These are phyloP conservation scores for Endoconidiophora polonica DNA, from an alignment of 2,329 filamentous ascomycete genomes.

Conservation along the genomic window DNA sequence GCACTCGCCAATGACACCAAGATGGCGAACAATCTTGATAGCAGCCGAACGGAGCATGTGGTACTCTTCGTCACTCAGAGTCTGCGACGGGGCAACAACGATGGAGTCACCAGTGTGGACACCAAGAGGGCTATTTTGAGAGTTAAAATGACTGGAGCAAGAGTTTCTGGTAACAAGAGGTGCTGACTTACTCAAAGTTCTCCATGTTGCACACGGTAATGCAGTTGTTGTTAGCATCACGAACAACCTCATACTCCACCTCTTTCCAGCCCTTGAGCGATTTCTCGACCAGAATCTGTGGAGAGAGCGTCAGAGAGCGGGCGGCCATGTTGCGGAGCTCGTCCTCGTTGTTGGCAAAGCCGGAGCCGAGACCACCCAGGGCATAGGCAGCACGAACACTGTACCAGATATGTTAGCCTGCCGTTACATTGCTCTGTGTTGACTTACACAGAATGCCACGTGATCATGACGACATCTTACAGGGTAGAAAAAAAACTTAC, in stretches of 20 bases:
- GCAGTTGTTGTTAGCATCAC: constrained; percentile 95
- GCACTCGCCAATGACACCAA: constrained; percentile 95
- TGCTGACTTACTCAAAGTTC: constrained; percentile 12
- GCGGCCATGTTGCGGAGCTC: constrained; percentile 90
- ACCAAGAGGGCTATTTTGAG: constrained; percentile 64
- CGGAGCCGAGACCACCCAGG: constrained; percentile 86
- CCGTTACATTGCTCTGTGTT: neutral
- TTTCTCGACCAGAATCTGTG: constrained; percentile 96
- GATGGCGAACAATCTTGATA: constrained; percentile 94
- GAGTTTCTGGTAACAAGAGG: constrained; percentile 33
- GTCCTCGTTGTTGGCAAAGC: constrained; percentile 85
- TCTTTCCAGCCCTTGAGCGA: constrained; percentile 99
- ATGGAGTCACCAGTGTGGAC: constrained; percentile 98
- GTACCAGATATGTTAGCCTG: neutral
- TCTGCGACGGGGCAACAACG: constrained; percentile 92
- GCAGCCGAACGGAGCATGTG: constrained; percentile 97
- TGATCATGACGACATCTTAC: neutral
- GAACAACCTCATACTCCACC: constrained; percentile 94
- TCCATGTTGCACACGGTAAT: constrained; percentile 72
- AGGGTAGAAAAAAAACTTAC: constrained; percentile 9
- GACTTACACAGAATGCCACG: constrained; percentile 9
- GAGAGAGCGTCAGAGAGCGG: constrained; percentile 78
- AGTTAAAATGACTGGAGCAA: constrained; percentile 39
- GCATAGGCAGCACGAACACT: constrained; percentile 84
- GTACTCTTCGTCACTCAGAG: constrained; percentile 94